Conservation (phyloP, 2,329 filamentous ascomycete genomes). For the Cylindrodendrum hubeiense region DNA sequence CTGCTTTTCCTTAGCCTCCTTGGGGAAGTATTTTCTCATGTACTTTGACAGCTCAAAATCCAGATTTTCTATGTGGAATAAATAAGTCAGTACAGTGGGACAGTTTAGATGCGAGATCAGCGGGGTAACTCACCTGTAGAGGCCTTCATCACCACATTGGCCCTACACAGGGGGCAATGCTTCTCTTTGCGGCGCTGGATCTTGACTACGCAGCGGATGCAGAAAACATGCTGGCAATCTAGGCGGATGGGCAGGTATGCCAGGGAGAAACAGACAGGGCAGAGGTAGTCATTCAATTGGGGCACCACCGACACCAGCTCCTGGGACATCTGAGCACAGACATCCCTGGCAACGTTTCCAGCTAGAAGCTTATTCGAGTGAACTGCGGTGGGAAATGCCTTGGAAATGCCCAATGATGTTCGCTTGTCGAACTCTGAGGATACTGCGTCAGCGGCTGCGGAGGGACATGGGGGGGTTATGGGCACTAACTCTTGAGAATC, state of each 20-base stretch:
- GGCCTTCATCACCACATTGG: conserved; percentile 77
- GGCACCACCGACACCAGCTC: conserved; percentile 81
- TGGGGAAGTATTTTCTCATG: conserved; percentile 81
- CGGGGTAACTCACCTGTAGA: conserved; percentile 66
- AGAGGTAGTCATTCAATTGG: conserved; percentile 86
- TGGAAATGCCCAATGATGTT: conserved; percentile 78
- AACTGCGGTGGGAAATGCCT: conserved; percentile 71
- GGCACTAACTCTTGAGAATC: conserved; percentile 82
- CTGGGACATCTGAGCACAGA: conserved; percentile 80
- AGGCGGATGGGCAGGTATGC: conserved; percentile 86
- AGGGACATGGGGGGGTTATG: not conserved
- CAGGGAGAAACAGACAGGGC: conserved; percentile 83
- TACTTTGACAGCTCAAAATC: conserved; percentile 77
- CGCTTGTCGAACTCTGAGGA: conserved; percentile 86
- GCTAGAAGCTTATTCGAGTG: conserved; percentile 72
- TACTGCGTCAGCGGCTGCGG: conserved; percentile 21
- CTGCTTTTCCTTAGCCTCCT: conserved; percentile 76
- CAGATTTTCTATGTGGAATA: conserved; percentile 68
- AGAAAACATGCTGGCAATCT: conserved; percentile 82
- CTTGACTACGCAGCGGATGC: conserved; percentile 85
- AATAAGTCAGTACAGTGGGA: not conserved
- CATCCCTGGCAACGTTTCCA: conserved; percentile 77
- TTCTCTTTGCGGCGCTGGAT: conserved; percentile 78
- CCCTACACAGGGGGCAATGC: conserved; percentile 82
- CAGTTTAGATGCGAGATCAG: not conserved